These are phyloP conservation scores for Yarrowia porcina DNA, from an alignment of 805 yeast species.

Conservation along the genomic window DNA sequence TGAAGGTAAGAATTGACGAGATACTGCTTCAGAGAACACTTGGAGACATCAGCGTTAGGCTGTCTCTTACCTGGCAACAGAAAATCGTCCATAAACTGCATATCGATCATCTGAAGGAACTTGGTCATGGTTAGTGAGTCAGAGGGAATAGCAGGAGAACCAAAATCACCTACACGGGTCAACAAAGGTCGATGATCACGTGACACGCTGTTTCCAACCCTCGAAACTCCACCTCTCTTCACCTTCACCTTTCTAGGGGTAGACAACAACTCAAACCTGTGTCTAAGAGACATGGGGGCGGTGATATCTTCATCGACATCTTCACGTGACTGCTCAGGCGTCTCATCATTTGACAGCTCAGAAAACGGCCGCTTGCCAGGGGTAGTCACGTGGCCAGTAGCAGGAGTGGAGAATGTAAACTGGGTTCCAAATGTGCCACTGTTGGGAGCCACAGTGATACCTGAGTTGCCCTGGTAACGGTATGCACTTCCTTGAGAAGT, in stretches of 20 bases:
- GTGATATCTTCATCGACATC: neutral
- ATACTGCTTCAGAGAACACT: neutral
- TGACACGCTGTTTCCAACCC: no score
- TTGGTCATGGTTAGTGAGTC: neutral
- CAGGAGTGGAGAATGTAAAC: neutral
- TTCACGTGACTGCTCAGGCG: neutral
- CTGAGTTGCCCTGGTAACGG: neutral
- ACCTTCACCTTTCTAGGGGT: constrained; percentile 7
- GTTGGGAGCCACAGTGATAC: neutral
- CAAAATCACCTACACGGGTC: neutral
- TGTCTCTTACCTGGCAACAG: neutral
- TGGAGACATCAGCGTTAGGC: neutral
- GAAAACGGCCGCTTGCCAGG: constrained; percentile 17
- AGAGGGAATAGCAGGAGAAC: neutral
- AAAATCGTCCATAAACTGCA: constrained; percentile 22
- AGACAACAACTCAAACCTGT: constrained; percentile 6
- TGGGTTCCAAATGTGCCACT: neutral
- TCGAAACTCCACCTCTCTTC: neutral
- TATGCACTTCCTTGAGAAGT: neutral
- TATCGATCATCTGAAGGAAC: constrained; percentile 11
- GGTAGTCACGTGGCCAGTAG: neutral
- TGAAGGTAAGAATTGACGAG: neutral
- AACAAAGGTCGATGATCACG: neutral
- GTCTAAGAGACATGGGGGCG: neutral
- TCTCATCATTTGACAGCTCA: constrained; percentile 1